Evolutionary conservation across 176 grass and related monocot genomes (phyloP), one percentile per base, ranked within the genome.

Genomic region (Cenchrus purpureus): DNA sequence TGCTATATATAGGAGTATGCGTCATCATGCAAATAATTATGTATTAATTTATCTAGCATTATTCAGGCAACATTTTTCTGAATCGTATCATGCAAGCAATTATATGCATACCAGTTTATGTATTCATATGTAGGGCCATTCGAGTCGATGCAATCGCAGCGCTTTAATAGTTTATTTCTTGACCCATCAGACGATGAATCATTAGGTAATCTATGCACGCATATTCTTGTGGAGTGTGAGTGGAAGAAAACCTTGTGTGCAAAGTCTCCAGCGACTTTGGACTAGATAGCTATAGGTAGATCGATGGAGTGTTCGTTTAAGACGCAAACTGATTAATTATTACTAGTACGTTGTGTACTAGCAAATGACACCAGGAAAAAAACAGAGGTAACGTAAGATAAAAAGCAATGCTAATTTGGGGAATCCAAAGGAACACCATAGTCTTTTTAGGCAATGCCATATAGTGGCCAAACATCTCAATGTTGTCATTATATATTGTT

Each of bases 241-340:
- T 79, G 40, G 56, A 84, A 64, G 86, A 72, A 83, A 88, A 40
- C 56, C 66, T 78, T 0, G 49, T 50, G 9, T 55, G 46, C 86
- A 64, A n/a, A 83, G 80, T 79, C 86, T 84, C 40, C 86, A 56
- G 66, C 74, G 74, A 83, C 57, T 63, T 71, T 55, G 74, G 78
- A 81, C 59, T 16, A 56, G 12, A 20, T 65, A 46, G 57, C 46
- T 65, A 42, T 28, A 31, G 81, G 13, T 19, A 74, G 71, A 5
- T 25, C 12, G 40, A 40, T 25, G n/a, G 40, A 40, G 22, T 6
- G 15, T 61, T 77, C 42, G 19, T 9, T 60, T 44, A 52, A 29
- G 68, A 86, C 77, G 79, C 79, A 66, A 69, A 17, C 62, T 40
- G 49, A 63, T 67, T 11, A 80, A 59, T 57, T 57, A 57, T 19